Evolutionary conservation across 1,284 basidiomycete species (phyloP), one percentile per base, ranked within the genome.

Genomic region (Fomitiporia mediterranea): DNA sequence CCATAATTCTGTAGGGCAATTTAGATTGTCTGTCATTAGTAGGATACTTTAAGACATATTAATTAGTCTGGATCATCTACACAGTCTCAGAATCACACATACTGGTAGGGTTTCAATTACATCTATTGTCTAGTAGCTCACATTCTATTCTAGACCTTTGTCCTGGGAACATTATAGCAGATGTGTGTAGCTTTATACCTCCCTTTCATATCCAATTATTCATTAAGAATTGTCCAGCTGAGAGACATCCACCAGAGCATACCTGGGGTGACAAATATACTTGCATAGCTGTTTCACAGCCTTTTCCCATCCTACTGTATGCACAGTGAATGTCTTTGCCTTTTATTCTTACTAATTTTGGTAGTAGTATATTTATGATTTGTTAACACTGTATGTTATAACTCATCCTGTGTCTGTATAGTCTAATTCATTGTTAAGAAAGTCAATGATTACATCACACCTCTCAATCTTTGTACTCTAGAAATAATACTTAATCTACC

Each of bases 401-500:
- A 8, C 19, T 23, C 7, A 17, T 17, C 6, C 5, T 5, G 19
- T n/a, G 15, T n/a, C 50, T 11, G 43, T 11, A 23, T 49, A 63
- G 60, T 60, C n/a, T 50, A 61, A 39, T 58, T 53, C 40, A 30
- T 34, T 38, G 57, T 56, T 39, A 43, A 46, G 25, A 59, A 59
- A 44, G 58, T 56, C 32, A 48, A 44, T 19, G 52, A 57, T 32
- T 42, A 60, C 34, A 70, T 73, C 37, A 70, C 70, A 57, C 69
- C 70, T 7, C 21, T 34, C n/a, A 66, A 66, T 23, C 63, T 72
- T 13, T 69, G 71, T 32, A 65, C 68, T 4, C 72, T 71, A 13
- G 72, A 73, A 57, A 69, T 72, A 17, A 67, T 70, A 28, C 56
- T 72, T 7, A 69, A 69, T 5, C 58, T 53, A 49, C 59, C 56